These are phyloP conservation scores for Fusarium sulawesiense DNA, from an alignment of 2,329 filamentous ascomycete species.

Conservation along the genomic window DNA sequence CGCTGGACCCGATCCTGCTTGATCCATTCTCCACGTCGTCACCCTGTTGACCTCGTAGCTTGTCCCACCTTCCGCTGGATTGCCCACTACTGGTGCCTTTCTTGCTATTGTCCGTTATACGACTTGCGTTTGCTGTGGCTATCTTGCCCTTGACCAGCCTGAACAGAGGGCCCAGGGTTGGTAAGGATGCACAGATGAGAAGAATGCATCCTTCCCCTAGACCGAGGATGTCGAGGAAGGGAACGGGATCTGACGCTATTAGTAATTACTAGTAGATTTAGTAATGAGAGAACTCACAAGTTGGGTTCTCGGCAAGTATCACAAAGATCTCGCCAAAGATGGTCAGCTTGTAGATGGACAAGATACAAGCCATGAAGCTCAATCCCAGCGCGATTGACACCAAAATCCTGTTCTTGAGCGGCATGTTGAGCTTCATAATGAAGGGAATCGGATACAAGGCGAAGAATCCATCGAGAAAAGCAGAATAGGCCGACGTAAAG, in stretches of 20 bases:
- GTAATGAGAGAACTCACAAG: slow-evolving; percentile 28
- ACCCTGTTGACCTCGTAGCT: slow-evolving; percentile 25
- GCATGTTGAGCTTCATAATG: slow-evolving; percentile 45
- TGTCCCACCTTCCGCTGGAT: slow-evolving; percentile 26
- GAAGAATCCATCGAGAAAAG: slow-evolving; percentile 46
- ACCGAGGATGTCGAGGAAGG: slow-evolving; percentile 44
- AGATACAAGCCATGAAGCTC: slow-evolving; percentile 38
- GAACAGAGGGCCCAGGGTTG: slow-evolving; percentile 41
- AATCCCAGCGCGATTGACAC: slow-evolving; percentile 43
- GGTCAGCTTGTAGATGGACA: slow-evolving; percentile 45
- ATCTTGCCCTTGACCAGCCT: slow-evolving; percentile 34
- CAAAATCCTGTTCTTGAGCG: slow-evolving; percentile 37
- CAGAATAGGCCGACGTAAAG: slow-evolving; percentile 44
- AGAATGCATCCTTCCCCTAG: slow-evolving; percentile 43
- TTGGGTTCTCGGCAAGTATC: slow-evolving; percentile 38
- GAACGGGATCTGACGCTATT: slow-evolving; percentile 15
- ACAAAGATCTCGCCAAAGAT: slow-evolving; percentile 41
- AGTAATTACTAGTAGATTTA: neutral
- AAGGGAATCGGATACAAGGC: slow-evolving; percentile 44
- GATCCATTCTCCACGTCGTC: slow-evolving; percentile 38
- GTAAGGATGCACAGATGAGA: slow-evolving; percentile 42
- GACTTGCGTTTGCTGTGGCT: slow-evolving; percentile 13
- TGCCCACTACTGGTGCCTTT: neutral
- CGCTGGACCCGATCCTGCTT: slow-evolving; percentile 36
- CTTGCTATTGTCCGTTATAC: slow-evolving; percentile 3